A percentile compares a stretch with the other conserved stretches of the same genome.
Evolutionary conservation across 257 asterid species (phyloP).

Genomic region (Nicotiana knightiana): DNA sequence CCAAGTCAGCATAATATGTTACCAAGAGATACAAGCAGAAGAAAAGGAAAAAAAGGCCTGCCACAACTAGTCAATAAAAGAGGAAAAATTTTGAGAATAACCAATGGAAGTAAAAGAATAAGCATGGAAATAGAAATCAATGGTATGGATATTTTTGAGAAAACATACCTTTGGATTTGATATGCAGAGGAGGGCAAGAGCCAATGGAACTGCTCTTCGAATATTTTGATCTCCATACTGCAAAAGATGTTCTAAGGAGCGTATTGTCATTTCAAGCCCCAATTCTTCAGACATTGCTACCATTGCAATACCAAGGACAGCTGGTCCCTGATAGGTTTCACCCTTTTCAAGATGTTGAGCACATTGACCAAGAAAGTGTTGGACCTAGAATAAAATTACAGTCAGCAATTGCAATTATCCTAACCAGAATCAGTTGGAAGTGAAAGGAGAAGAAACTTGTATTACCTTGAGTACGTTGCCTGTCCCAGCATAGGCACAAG

Average conservation of each 20-base stretch:
- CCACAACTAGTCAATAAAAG: background rate
- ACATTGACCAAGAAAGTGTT: conserved; percentile 88
- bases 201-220: conserved; percentile 89
- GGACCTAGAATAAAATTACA: conserved; percentile 53
- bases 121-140: background rate
- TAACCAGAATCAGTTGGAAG: background rate
- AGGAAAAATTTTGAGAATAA: too few relatives aligned
- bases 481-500: conserved; percentile 98
- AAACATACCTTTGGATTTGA: conserved; percentile 81
- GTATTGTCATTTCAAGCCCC: conserved; percentile 94
- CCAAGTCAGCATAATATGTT: conserved; percentile 17
- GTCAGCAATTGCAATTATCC: conserved; percentile 11
- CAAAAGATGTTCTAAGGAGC: conserved; percentile 93
- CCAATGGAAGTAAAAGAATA: background rate
- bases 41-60: background rate
- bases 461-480: conserved; percentile 91
- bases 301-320: conserved; percentile 96
- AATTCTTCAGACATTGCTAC: conserved; percentile 98
- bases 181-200: conserved; percentile 88
- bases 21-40: background rate
- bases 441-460: background rate
- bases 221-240: conserved; percentile 92
- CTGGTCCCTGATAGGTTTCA: conserved; percentile 85
- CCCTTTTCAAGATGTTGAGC: conserved; percentile 88
- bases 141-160: background rate